These are phyloP conservation scores for Haplographium delicatum DNA, from an alignment of 495 filamentous ascomycete genomes.

Conservation along the genomic window DNA sequence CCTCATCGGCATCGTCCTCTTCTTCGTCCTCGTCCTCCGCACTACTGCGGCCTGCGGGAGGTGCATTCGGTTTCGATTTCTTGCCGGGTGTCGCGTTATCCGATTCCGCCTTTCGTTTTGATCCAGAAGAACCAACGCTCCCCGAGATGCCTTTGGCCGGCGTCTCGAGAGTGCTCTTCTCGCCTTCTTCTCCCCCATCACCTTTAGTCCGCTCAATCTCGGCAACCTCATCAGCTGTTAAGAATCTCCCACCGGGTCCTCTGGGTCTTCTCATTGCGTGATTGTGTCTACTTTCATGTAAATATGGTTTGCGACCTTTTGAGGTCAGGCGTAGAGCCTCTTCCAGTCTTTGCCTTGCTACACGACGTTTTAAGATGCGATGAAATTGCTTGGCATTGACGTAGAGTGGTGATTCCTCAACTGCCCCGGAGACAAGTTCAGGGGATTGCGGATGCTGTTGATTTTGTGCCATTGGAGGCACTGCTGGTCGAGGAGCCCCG, in stretches of 20 bases:
- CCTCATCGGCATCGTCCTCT: slow-evolving; percentile 43
- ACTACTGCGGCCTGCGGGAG: slow-evolving; percentile 24
- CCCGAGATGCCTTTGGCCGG: slow-evolving; percentile 38
- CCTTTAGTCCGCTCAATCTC: slow-evolving; percentile 68
- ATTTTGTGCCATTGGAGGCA: slow-evolving; percentile 39
- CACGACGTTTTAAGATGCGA: slow-evolving; percentile 87
- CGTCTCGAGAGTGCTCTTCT: slow-evolving; percentile 28
- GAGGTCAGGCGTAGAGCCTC: slow-evolving; percentile 86
- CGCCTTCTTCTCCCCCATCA: slow-evolving; percentile 30
- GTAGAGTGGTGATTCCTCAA: slow-evolving; percentile 94
- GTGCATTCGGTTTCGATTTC: slow-evolving; percentile 45
- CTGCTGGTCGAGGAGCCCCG: slow-evolving; percentile 36
- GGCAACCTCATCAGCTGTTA: slow-evolving; percentile 96
- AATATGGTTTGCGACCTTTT: slow-evolving; percentile 93
- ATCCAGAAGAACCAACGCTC: slow-evolving; percentile 36
- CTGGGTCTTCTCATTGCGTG: slow-evolving; percentile 96
- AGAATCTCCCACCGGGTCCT: slow-evolving; percentile 92
- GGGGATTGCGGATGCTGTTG: slow-evolving; percentile 66
- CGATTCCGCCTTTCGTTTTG: slow-evolving; percentile 35
- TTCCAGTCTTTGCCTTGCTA: slow-evolving; percentile 89
- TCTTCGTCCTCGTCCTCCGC: slow-evolving; percentile 45
- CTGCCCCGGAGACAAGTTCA: slow-evolving; percentile 67
- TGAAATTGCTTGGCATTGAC: slow-evolving; percentile 99
- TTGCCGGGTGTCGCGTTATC: slow-evolving; percentile 44
- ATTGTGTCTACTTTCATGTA: slow-evolving; percentile 98